Percentiles rank a stretch among this genome's conserved stretches.
These are phyloP conservation scores for Plenodomus tracheiphilus DNA, from an alignment of 2,329 filamentous ascomycete genomes.

Conservation along the genomic window DNA sequence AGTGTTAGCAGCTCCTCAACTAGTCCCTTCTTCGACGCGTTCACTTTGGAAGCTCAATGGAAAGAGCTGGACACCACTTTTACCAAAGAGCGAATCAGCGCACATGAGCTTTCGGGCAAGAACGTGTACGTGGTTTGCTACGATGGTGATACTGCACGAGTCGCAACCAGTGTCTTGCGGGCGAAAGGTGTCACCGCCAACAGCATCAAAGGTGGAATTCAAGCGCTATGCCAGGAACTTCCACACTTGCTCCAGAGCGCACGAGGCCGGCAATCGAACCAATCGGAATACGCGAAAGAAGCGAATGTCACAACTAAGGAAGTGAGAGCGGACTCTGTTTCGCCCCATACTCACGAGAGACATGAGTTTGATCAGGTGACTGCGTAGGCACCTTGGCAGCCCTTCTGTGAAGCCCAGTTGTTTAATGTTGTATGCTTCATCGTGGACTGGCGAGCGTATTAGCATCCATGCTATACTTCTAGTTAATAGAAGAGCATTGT, in stretches of 20 bases:
- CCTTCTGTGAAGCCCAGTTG: too few relatives aligned
- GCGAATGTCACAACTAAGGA: not conserved
- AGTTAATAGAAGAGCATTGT: too few relatives aligned
- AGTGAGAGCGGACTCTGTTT: slow-evolving; percentile 6
- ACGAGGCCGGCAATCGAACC: slow-evolving; percentile 2
- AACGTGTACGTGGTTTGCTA: slow-evolving; percentile 24
- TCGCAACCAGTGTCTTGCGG: slow-evolving; percentile 23
- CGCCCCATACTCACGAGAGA: slow-evolving; percentile 2
- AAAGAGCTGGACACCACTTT: slow-evolving; percentile 22
- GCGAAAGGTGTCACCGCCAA: slow-evolving; percentile 17
- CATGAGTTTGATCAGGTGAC: not conserved
- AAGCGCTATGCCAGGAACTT: slow-evolving; percentile 11
- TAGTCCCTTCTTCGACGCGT: slow-evolving; percentile 20
- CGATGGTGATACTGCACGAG: slow-evolving; percentile 20
- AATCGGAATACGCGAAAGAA: slow-evolving; percentile 8
- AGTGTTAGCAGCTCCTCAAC: slow-evolving; percentile 11
- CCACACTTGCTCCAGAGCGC: slow-evolving; percentile 14
- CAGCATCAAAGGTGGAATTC: slow-evolving; percentile 22
- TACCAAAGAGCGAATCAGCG: slow-evolving; percentile 17
- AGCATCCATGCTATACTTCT: too few relatives aligned
- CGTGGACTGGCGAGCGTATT: too few relatives aligned
- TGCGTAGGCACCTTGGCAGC: too few relatives aligned
- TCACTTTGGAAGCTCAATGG: slow-evolving; percentile 21
- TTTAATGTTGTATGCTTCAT: too few relatives aligned
- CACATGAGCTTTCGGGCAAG: slow-evolving; percentile 20